Evolutionary conservation across 148 eudicot genomes (phyloP).

Genomic region (Cornus kousa): DNA sequence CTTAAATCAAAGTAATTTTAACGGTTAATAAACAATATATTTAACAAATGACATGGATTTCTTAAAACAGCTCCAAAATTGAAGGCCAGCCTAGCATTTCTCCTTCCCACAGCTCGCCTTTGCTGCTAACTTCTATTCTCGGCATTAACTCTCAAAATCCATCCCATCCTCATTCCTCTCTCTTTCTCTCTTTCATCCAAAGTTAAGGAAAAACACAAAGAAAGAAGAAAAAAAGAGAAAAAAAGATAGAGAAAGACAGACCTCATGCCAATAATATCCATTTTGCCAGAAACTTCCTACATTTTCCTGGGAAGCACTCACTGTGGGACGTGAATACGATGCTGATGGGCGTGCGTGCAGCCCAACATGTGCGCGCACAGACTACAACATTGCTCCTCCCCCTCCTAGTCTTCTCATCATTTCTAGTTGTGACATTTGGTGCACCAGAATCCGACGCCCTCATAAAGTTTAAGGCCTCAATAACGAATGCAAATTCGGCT

Average conservation of each 20-base stretch:
- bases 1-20: too few relatives aligned
- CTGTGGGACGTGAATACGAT: background rate
- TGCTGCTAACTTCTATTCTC: conserved; percentile 5
- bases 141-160: background rate
- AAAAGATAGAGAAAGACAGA: background rate
- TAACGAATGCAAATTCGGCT: conserved; percentile 25
- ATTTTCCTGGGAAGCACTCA: background rate
- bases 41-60: background rate
- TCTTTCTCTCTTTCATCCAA: background rate
- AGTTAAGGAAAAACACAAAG: background rate
- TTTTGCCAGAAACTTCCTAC: background rate
- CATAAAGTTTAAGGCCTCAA: conserved; percentile 49
- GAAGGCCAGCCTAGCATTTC: conserved; percentile 5
- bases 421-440: background rate
- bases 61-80: background rate
- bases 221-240: background rate
- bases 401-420: background rate
- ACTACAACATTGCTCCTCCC: conserved; percentile 6
- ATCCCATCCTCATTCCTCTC: conserved; percentile 7
- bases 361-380: conserved; percentile 51
- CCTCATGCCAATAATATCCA: background rate
- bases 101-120: background rate
- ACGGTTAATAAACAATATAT: background rate
- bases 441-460: conserved; percentile 38
- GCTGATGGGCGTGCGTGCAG: conserved; percentile 66